Evolutionary conservation across 2,329 filamentous ascomycete species (phyloP).

Genomic region (Cladosporium austrohemisphaericum): DNA sequence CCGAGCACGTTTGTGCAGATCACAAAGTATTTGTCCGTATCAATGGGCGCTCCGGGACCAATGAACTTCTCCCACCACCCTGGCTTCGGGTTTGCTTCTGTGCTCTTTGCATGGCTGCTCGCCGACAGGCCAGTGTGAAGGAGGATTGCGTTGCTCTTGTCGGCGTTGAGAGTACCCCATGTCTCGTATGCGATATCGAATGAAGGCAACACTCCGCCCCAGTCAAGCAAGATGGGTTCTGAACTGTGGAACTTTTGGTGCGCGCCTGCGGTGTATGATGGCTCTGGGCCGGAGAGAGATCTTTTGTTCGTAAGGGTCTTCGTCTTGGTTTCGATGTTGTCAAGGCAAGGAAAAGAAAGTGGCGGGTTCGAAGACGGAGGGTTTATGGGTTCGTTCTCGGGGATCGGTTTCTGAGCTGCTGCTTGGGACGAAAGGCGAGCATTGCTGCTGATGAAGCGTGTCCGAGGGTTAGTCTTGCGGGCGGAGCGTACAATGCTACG

Average conservation of each 20-base stretch:
- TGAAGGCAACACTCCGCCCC: conserved; percentile 85
- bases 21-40: conserved; percentile 87
- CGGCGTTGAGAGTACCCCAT: conserved; percentile 77
- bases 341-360: conserved; percentile 85
- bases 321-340: conserved; percentile 71
- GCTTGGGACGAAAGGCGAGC: conserved; percentile 22
- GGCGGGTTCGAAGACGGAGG: conserved; percentile 66
- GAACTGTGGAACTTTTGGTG: conserved; percentile 72
- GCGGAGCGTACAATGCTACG: conserved; percentile 16
- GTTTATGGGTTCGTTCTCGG: conserved; percentile 26
- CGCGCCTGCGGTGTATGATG: conserved; percentile 87
- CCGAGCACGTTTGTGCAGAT: conserved; percentile 97
- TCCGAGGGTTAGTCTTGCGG: conserved; percentile 24
- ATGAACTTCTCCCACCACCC: conserved; percentile 99
- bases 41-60: conserved; percentile 75
- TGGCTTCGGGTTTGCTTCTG: conserved; percentile 75
- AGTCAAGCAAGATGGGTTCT: conserved; percentile 78
- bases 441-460: conserved; percentile 18
- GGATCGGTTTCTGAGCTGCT: conserved; percentile 24
- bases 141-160: conserved; percentile 83
- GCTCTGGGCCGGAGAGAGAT: conserved; percentile 73
- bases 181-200: conserved; percentile 92
- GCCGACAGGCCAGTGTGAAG: conserved; percentile 92
- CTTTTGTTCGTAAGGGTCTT: conserved; percentile 67
- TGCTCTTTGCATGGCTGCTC: conserved; percentile 95